Percentiles rank a stretch among this genome's conserved stretches.
These are phyloP conservation scores for Ambrosia trifida DNA, from an alignment of 129 eudicot genomes.

Conservation along the genomic window DNA sequence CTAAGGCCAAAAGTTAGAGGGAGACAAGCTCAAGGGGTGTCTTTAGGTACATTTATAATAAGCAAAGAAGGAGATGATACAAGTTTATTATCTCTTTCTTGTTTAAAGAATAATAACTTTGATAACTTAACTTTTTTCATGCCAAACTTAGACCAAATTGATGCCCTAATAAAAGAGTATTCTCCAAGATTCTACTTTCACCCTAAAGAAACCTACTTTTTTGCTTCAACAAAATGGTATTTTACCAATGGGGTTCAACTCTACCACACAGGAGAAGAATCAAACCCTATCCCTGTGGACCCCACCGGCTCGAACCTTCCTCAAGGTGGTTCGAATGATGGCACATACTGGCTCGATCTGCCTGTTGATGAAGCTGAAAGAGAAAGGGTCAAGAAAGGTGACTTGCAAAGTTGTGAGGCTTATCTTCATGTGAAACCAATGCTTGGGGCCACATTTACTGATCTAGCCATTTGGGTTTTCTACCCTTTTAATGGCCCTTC, in stretches of 20 bases:
- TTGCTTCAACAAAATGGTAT: conserved; percentile 63
- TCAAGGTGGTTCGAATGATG: conserved; percentile 65
- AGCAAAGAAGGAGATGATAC: conserved; percentile 15
- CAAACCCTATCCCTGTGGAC: conserved; percentile 41
- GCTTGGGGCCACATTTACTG: conserved; percentile 69
- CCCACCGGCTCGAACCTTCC: conserved; percentile 66
- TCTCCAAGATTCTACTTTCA: conserved; percentile 59
- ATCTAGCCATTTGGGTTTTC: conserved; percentile 61
- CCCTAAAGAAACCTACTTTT: conserved; percentile 50
- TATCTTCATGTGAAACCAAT: conserved; percentile 66
- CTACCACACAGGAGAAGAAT: conserved; percentile 53
- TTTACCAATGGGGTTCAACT: conserved; percentile 58
- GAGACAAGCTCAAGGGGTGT: conserved; percentile 34
- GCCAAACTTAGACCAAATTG: conserved; percentile 54
- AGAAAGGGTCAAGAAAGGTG: conserved; percentile 55
- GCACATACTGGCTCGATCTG: conserved; percentile 65
- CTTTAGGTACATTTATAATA: conserved; percentile 41
- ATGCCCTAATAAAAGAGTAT: conserved; percentile 47
- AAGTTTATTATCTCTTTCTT: conserved; percentile 36
- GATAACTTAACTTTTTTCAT: conserved; percentile 21
- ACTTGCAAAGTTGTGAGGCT: conserved; percentile 36
- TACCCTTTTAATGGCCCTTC: conserved; percentile 78
- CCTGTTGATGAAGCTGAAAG: conserved; percentile 43
- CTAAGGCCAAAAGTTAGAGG: conserved; percentile 49
- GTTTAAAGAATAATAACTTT: conserved; percentile 42